Conservation (phyloP, 2,329 filamentous ascomycete species). For the Beauveria australis region DNA sequence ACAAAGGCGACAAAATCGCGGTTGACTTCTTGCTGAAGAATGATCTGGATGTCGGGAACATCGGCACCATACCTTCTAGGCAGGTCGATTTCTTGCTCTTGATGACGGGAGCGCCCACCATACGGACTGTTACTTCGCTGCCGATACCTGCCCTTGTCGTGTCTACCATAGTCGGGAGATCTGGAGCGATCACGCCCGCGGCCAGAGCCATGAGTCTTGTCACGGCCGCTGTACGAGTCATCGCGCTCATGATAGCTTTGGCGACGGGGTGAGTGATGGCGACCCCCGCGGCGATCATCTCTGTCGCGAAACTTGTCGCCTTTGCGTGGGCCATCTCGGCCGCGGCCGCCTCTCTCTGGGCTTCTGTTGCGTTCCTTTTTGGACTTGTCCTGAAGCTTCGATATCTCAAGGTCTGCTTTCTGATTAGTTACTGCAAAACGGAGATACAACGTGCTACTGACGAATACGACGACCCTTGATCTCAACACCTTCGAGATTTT, state of each 20-base stretch:
- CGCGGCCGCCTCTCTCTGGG: constrained; percentile 48
- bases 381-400: constrained; percentile 70
- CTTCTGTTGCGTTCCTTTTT: constrained; percentile 52
- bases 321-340: constrained; percentile 23
- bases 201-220: constrained; percentile 34
- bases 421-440: constrained; percentile 20
- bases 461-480: constrained; percentile 89
- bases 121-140: constrained; percentile 64
- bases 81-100: constrained; percentile 55
- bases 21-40: constrained; percentile 70
- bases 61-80: constrained; percentile 65
- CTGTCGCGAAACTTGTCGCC: constrained; percentile 38
- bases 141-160: constrained; percentile 47
- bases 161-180: constrained; percentile 46
- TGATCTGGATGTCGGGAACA: constrained; percentile 83
- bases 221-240: constrained; percentile 47
- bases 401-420: constrained; percentile 71
- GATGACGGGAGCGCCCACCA: constrained; percentile 32
- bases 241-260: constrained; percentile 54
- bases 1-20: constrained; percentile 78
- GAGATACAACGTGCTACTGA: constrained; percentile 41
- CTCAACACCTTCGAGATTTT: constrained; percentile 69
- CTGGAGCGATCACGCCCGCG: constrained; percentile 56
- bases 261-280: constrained; percentile 50
- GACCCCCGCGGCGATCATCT: constrained; percentile 58